phyloP scores from a whole-genome alignment of 257 asterid species.

The Nicotiana tabacum region DNA sequence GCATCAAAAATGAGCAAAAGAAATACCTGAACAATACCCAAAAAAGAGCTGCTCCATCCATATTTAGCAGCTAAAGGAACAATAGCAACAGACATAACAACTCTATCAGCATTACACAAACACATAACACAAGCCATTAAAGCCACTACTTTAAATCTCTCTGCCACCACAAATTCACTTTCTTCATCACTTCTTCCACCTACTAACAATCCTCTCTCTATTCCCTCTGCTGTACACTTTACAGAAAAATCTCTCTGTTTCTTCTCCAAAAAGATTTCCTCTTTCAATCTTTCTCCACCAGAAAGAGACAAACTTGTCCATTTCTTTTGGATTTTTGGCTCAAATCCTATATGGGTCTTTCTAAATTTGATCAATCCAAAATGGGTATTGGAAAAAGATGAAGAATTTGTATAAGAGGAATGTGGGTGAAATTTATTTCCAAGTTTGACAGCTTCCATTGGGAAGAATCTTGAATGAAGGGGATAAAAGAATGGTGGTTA shows the following conservation, averaged over 20 bases:
- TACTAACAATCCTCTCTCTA: slow-evolving; percentile 50
- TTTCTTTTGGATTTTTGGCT: not conserved
- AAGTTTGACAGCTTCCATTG: slow-evolving; percentile 46
- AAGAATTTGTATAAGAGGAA: slow-evolving; percentile 12
- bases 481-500: not conserved
- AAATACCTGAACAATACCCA: slow-evolving; percentile 92
- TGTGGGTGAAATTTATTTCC: slow-evolving; percentile 16
- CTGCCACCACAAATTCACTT: slow-evolving; percentile 49
- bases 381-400: slow-evolving; percentile 21
- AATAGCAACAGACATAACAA: slow-evolving; percentile 94
- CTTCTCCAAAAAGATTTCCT: slow-evolving; percentile 5
- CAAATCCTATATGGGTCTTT: slow-evolving; percentile 25
- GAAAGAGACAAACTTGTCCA: slow-evolving; percentile 15
- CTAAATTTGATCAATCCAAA: slow-evolving; percentile 18
- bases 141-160: slow-evolving; percentile 87
- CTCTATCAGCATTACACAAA: slow-evolving; percentile 90
- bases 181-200: slow-evolving; percentile 42
- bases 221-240: slow-evolving; percentile 75
- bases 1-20: not conserved
- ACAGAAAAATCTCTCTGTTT: slow-evolving; percentile 20
- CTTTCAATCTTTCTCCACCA: slow-evolving; percentile 13
- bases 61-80: slow-evolving; percentile 85
- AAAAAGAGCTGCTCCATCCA: slow-evolving; percentile 80
- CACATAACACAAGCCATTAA: slow-evolving; percentile 85
- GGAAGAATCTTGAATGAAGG: slow-evolving; percentile 1